Conservation (phyloP, 176 grass and related monocot genomes). For the Panicum miliaceum region DNA sequence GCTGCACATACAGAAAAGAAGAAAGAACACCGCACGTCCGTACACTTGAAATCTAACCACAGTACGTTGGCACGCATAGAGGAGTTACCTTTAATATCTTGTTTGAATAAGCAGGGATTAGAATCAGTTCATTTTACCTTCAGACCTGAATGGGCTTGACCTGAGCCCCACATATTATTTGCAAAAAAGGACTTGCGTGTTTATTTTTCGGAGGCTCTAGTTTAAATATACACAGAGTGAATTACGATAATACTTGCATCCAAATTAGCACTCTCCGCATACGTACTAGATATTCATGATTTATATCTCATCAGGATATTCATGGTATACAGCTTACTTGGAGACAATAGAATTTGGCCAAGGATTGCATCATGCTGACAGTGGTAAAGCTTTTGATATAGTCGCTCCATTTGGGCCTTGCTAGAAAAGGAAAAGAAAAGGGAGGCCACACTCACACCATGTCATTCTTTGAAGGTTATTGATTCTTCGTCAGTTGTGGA, state of each 20-base stretch:
- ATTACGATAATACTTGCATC: background rate
- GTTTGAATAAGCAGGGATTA: slow-evolving; percentile 3
- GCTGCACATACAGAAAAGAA: too few species aligned
- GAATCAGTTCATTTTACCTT: background rate
- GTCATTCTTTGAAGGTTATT: too few species aligned
- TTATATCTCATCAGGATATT: background rate
- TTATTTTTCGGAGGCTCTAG: background rate
- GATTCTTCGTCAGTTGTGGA: too few species aligned
- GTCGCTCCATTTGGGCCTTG: background rate
- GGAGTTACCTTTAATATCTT: background rate
- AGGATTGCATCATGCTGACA: slow-evolving; percentile 4
- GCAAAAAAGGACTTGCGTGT: background rate
- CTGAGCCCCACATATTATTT: background rate
- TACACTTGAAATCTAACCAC: background rate
- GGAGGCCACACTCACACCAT: too few species aligned
- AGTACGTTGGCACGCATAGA: background rate
- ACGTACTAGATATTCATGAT: background rate
- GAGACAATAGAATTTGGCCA: background rate
- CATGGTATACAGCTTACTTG: too few species aligned
- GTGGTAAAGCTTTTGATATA: too few species aligned
- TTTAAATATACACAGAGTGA: background rate
- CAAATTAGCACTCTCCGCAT: background rate
- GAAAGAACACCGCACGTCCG: too few species aligned
- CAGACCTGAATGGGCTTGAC: background rate
- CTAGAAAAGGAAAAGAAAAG: background rate